These are phyloP conservation scores for Chytriomyces sp. DNA, from an alignment of 192 early-diverging fungal genomes.

Conservation along the genomic window DNA sequence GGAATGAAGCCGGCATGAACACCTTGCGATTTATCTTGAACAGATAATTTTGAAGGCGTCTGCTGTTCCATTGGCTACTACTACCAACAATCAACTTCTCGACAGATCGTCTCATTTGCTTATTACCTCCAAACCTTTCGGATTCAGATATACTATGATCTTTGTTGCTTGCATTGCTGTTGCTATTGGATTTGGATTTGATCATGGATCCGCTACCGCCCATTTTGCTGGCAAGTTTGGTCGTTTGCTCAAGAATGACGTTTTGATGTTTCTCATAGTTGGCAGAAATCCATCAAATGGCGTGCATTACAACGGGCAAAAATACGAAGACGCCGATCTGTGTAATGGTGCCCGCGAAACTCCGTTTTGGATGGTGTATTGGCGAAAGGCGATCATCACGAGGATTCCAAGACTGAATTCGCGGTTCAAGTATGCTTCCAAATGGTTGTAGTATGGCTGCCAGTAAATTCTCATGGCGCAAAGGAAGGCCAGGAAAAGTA, in stretches of 20 bases:
- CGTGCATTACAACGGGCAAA: conserved; percentile 13
- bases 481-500: conserved; percentile 16
- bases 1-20: no score
- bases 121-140: no score
- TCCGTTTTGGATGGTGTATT: conserved; percentile 14
- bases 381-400: conserved; percentile 24
- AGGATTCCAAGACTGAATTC: conserved; percentile 20
- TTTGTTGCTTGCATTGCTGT: no score
- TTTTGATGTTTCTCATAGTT: conserved; percentile 18
- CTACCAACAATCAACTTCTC: no score
- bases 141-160: no score
- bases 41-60: no score
- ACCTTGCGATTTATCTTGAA: no score
- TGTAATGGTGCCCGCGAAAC: neutral
- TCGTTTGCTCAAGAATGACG: neutral
- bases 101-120: no score
- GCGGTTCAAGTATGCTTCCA: conserved; percentile 32
- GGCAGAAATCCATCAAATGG: conserved; percentile 10
- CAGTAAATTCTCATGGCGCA: conserved; percentile 23
- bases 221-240: neutral
- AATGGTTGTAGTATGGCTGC: conserved; percentile 18
- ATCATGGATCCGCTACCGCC: no score
- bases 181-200: no score
- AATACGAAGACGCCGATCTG: conserved; percentile 11
- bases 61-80: no score